These are phyloP conservation scores for Lactifluus volemus DNA, from an alignment of 768 basidiomycete genomes.

Conservation along the genomic window DNA sequence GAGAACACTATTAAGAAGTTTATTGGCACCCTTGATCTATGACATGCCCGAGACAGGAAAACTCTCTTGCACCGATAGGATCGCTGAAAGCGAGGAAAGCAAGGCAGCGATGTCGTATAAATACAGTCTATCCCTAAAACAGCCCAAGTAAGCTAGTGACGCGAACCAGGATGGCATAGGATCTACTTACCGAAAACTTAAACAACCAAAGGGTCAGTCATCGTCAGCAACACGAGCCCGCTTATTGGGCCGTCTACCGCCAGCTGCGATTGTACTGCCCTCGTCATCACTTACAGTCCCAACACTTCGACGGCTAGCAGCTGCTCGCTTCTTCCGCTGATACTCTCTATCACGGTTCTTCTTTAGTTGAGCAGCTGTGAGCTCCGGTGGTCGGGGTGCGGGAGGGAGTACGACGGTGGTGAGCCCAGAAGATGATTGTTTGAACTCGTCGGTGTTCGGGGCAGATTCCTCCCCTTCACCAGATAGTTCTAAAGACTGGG, in stretches of 20 bases:
- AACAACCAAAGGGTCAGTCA: conserved; percentile 4
- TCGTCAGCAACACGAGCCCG: conserved; percentile 59
- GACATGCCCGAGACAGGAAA: conserved; percentile 7
- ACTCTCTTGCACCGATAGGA: not conserved
- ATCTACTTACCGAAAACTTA: not conserved
- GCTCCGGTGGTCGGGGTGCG: conserved; percentile 57
- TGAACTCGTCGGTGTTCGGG: conserved; percentile 59
- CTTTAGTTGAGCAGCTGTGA: conserved; percentile 65
- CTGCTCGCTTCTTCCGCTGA: conserved; percentile 67
- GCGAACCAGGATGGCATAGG: not conserved
- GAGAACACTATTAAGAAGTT: conserved; percentile 44
- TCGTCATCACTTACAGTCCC: conserved; percentile 73
- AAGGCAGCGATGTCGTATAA: conserved; percentile 3
- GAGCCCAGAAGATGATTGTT: conserved; percentile 60
- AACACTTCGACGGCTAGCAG: conserved; percentile 49
- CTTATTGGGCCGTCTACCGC: conserved; percentile 53
- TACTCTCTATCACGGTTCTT: conserved; percentile 75
- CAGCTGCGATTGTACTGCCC: conserved; percentile 33
- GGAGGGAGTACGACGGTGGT: conserved; percentile 75
- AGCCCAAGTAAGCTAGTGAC: not conserved
- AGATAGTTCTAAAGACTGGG: conserved; percentile 64
- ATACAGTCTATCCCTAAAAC: conserved; percentile 5
- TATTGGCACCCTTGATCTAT: conserved; percentile 38
- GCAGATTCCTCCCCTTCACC: conserved; percentile 58
- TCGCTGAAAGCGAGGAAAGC: not conserved